Conservation (phyloP, 1,284 basidiomycete species). For the Irpex sp. region DNA sequence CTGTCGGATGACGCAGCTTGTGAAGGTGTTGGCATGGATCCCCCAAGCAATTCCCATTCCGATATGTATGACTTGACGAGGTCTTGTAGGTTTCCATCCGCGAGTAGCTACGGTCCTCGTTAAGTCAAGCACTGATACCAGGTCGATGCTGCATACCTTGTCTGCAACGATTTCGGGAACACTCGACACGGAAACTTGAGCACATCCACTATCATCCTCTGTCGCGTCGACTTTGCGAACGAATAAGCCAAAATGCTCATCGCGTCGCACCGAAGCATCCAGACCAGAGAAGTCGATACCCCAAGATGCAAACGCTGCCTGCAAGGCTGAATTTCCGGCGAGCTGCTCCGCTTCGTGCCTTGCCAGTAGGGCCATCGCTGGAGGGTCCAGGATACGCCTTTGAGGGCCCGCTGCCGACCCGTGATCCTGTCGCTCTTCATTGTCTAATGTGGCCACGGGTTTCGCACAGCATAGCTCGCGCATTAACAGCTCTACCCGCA, state of each 20-base stretch:
- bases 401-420: conserved; percentile 36
- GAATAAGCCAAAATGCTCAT: conserved; percentile 25
- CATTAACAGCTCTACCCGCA: conserved; percentile 89
- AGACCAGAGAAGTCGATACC: conserved; percentile 63
- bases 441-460: neutral
- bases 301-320: conserved; percentile 72
- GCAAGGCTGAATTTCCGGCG: conserved; percentile 45
- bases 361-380: conserved; percentile 70
- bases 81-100: conserved; percentile 71
- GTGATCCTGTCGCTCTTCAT: conserved; percentile 22
- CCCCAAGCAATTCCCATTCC: conserved; percentile 43
- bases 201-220: conserved; percentile 49
- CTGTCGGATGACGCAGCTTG: neutral
- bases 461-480: conserved; percentile 70
- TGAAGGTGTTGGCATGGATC: conserved; percentile 1
- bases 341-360: conserved; percentile 66
- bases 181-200: conserved; percentile 63
- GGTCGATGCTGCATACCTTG: conserved; percentile 58
- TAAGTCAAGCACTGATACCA: conserved; percentile 5
- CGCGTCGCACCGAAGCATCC: neutral
- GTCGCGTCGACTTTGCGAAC: conserved; percentile 28
- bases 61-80: conserved; percentile 75
- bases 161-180: conserved; percentile 75
- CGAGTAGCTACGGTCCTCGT: conserved; percentile 56
- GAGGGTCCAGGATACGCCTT: conserved; percentile 54